Evolutionary conservation across 176 grass and related monocot genomes (phyloP), one percentile per base, ranked within the genome.

Genomic region (Cymbopogon citratus): DNA sequence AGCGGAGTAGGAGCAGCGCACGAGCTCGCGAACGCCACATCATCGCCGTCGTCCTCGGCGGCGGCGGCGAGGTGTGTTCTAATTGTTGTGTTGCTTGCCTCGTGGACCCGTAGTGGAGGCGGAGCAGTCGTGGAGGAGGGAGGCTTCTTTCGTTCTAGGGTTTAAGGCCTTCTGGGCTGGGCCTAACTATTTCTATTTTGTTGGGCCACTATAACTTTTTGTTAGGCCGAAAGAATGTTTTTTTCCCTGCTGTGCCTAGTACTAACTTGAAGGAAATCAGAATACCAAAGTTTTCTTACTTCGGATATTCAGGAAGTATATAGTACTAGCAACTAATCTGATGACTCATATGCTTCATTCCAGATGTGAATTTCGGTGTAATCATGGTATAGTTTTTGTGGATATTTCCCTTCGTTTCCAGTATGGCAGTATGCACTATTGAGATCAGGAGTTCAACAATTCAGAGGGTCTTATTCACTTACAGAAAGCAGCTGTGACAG

Each of bases 11-110:
- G 54, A 88, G 80, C 64, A 93, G 79, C 84, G 73, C 90, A 46
- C 86, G 81, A 74, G 88, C 88, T 85, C 89, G 80, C n/a, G 88
- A 92, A 40, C 95, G 85, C 95, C 92, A 89, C 92, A 91, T 89
- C 74, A 67, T 86, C 60, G 80, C 64, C 83, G 66, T 51, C 60
- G n/a, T n/a, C 68, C 36, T 43, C 73, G 45, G 66, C 66, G 78
- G 64, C 74, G 82, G 51, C 60, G 76, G 85, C 73, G 40, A 25
- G 33, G 9, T 60, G 46, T 43, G 28, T 11, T 82, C 21, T 52
- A 10, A 65, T 62, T 76, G 14, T 41, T 75, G 54, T 51, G 14
- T 45, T 23, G 19, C 56, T 8, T 19, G 41, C 43, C 13, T 25
- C 49, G 49, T 52, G 49, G 49, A 52, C 6, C 1, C 9, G 80